Evolutionary conservation across 2,329 filamentous ascomycete species (phyloP).

Genomic region (Cordyceps militaris): DNA sequence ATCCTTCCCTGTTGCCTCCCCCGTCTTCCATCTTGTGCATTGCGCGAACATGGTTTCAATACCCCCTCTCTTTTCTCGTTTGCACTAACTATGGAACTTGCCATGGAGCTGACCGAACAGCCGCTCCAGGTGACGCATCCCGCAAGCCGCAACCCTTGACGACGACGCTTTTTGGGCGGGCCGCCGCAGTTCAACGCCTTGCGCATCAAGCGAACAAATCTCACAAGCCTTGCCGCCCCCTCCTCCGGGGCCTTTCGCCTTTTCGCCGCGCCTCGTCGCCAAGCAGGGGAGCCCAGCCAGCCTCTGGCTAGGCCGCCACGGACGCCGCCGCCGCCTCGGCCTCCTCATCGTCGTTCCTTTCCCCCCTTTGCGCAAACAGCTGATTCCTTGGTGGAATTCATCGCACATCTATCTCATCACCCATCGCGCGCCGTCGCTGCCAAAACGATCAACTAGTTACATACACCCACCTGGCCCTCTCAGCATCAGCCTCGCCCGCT

Average conservation of each 20-base stretch:
- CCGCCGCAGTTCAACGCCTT: background rate
- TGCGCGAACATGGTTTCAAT: background rate
- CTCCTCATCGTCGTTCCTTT: conserved; percentile 10
- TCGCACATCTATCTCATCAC: too few species aligned
- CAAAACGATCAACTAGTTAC: background rate
- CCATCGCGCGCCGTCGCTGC: background rate
- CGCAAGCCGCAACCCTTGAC: background rate
- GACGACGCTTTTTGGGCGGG: too few species aligned
- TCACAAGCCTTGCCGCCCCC: background rate
- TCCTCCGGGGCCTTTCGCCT: background rate
- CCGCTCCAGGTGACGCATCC: background rate
- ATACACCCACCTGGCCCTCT: background rate
- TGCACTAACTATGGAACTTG: background rate
- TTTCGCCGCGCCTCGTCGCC: background rate
- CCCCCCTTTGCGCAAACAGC: background rate
- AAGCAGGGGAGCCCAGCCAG: background rate
- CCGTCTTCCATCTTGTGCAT: background rate
- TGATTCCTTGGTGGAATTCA: too few species aligned
- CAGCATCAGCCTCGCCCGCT: background rate
- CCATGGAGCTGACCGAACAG: background rate
- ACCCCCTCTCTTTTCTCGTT: too few species aligned
- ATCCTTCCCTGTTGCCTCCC: too few species aligned
- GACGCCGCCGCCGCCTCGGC: conserved; percentile 13
- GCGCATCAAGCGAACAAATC: background rate
- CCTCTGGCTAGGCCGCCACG: background rate